A percentile compares a stretch with the other conserved stretches of the same genome.
These are phyloP conservation scores for Yamadazyma buinensis DNA, from an alignment of 1,139 yeast genomes.

Conservation along the genomic window DNA sequence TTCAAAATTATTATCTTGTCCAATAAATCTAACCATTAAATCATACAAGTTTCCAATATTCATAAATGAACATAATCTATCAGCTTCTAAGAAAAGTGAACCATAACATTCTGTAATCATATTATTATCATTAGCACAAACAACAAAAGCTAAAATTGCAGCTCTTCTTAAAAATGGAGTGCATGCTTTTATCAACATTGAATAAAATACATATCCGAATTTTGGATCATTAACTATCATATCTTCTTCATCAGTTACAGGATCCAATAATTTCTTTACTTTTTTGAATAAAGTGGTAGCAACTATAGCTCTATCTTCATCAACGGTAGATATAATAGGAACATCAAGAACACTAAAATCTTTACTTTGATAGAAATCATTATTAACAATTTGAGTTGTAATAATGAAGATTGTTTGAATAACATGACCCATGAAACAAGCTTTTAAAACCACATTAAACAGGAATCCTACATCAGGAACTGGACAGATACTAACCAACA, in stretches of 20 bases:
- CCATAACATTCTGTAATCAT: constrained; percentile 19
- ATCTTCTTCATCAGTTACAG: constrained; percentile 11
- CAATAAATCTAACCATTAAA: constrained; percentile 15
- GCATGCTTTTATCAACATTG: constrained; percentile 53
- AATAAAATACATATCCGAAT: constrained; percentile 41
- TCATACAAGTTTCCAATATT: constrained; percentile 35
- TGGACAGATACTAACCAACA: constrained; percentile 46
- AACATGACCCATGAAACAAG: constrained; percentile 39
- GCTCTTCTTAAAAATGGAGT: constrained; percentile 70
- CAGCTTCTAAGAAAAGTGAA: constrained; percentile 47
- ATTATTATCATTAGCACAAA: constrained; percentile 53
- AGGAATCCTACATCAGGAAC: constrained; percentile 34
- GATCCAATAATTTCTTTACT: constrained; percentile 8
- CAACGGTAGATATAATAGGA: constrained; percentile 25
- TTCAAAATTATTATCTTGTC: constrained; percentile 12
- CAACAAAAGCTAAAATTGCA: constrained; percentile 55
- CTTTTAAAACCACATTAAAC: constrained; percentile 37
- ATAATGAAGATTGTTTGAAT: constrained; percentile 30
- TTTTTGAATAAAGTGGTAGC: constrained; percentile 16
- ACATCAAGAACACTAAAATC: constrained; percentile 30
- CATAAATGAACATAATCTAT: constrained; percentile 52
- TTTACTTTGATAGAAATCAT: constrained; percentile 21
- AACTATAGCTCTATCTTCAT: constrained; percentile 16
- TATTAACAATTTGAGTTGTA: constrained; percentile 20
- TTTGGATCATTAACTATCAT: constrained; percentile 14